Evolutionary conservation across 179 eudicot species (phyloP), one percentile per base, ranked within the genome.

Genomic region (Silene noctiflora): DNA sequence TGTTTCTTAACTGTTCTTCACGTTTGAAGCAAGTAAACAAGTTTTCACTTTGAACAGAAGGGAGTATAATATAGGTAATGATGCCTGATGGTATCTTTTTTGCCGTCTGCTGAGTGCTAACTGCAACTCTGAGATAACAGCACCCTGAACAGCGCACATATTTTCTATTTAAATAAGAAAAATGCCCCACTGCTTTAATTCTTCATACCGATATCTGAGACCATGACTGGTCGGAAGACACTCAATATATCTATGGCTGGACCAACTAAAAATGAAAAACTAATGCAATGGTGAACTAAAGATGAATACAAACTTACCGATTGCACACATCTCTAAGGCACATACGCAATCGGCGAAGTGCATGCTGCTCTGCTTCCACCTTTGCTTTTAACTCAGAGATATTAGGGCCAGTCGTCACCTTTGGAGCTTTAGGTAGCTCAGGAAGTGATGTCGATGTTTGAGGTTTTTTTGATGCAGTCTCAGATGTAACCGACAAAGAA

Each of bases 241-340:
- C 44, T 25, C 11, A 71, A 25, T 70, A 51, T 20, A 29, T 61
- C 58, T 24, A 48, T 10, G n/a, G 31, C 55, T 6, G 61, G 20
- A 51, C 55, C n/a, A 22, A 29, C 29, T 51, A 31, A 14, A 16
- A 22, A 1, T 21, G n/a, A 31, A 70, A 70, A 48, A 22, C 13
- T 29, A 70, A 48, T 27, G 64, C 59, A 48, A 48, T 55, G 48
- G 39, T 62, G 29, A 70, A 29, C 22, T 21, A 44, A 71, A 16
- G 14, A 42, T 46, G 53, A 56, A n/a, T 17, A 56, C 17, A 56
- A 60, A 31, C 89, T 85, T 74, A 96, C 99, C 99, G 86, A 78
- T 96, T 96, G 91, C 99, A 96, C 69, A 96, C 86, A 82, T 96
- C 99, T 72, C 99, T 96, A 67, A 96, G 93, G 78, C 99, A 96